Evolutionary conservation across 108 stramenopile species (phyloP).

Genomic region (Fragilariopsis cylindrus): DNA sequence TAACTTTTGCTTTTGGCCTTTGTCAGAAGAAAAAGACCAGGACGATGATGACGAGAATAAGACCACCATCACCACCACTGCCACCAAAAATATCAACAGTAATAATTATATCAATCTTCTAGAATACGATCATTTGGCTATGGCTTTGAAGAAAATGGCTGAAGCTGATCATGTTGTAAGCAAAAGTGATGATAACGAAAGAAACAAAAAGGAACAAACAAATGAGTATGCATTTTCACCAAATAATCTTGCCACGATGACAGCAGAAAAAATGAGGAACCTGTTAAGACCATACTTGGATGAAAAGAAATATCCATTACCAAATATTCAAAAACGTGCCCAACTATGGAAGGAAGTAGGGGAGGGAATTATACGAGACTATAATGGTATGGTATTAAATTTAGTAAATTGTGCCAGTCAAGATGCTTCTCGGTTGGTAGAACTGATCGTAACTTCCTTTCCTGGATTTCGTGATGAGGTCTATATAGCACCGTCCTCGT

Average conservation of each 20-base stretch:
- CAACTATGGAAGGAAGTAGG: constrained; percentile 79
- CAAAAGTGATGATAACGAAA: background rate
- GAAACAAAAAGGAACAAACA: background rate
- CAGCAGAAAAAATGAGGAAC: constrained; percentile 41
- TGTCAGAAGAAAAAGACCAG: constrained; percentile 15
- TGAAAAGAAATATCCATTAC: constrained; percentile 4
- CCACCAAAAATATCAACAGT: constrained; percentile 1
- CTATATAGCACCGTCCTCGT: background rate
- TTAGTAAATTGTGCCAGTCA: constrained; percentile 59
- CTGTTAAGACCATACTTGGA: constrained; percentile 52
- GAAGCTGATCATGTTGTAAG: constrained; percentile 53
- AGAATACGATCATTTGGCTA: constrained; percentile 89
- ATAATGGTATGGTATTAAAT: constrained; percentile 57
- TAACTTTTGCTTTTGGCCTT: constrained; percentile 96
- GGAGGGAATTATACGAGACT: constrained; percentile 44
- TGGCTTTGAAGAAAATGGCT: constrained; percentile 71
- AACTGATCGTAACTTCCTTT: constrained; percentile 60
- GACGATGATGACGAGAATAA: background rate
- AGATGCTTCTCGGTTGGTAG: constrained; percentile 60
- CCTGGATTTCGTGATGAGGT: constrained; percentile 85
- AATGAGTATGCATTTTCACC: constrained; percentile 61
- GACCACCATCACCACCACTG: background rate
- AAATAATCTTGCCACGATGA: constrained; percentile 48
- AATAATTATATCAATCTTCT: constrained; percentile 31
- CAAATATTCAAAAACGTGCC: constrained; percentile 56